Percentiles rank a stretch among this genome's conserved stretches.
These are phyloP conservation scores for Fusarium illudens DNA, from an alignment of 2,329 filamentous ascomycete genomes.

Conservation along the genomic window DNA sequence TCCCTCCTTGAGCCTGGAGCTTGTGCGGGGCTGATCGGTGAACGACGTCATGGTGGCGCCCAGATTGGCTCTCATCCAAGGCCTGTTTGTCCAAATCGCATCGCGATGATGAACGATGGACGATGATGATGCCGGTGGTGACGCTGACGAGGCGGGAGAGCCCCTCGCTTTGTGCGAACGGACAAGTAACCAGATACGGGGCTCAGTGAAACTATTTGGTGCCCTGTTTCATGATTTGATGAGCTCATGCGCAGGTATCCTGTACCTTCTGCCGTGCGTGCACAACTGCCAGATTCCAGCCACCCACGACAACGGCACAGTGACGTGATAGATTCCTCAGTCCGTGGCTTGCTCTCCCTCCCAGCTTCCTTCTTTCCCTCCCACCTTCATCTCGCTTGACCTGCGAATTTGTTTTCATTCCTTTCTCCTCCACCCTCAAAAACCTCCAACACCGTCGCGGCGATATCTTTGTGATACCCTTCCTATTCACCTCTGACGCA, in stretches of 20 bases:
- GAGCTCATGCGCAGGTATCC: constrained; percentile 27
- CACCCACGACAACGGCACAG: constrained; percentile 35
- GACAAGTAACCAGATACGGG: constrained; percentile 13
- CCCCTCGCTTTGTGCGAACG: constrained; percentile 2
- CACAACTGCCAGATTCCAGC: constrained; percentile 30
- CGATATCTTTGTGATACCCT: constrained; percentile 13
- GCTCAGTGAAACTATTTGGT: constrained; percentile 13
- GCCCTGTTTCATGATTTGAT: constrained; percentile 9
- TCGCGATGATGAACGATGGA: constrained; percentile 37
- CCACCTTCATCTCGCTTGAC: constrained; percentile 10
- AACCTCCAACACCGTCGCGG: constrained; percentile 3
- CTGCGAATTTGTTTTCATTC: constrained; percentile 16
- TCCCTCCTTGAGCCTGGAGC: constrained; percentile 35
- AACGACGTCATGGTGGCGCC: constrained; percentile 40
- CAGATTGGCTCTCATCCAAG: constrained; percentile 27
- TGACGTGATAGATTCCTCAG: constrained; percentile 43
- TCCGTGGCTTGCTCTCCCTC: constrained; percentile 27
- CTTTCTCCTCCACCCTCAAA: constrained; percentile 8
- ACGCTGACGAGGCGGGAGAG: constrained; percentile 18
- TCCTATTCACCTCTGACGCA: not conserved
- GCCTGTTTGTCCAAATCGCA: constrained; percentile 24
- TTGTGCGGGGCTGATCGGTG: constrained; percentile 30
- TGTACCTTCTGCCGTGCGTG: constrained; percentile 17
- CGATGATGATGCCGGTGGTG: constrained; percentile 36
- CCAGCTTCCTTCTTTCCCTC: constrained; percentile 19